Base-by-base conservation (phyloP, 805 yeast genomes). In the Starmerella bombi region DNA sequence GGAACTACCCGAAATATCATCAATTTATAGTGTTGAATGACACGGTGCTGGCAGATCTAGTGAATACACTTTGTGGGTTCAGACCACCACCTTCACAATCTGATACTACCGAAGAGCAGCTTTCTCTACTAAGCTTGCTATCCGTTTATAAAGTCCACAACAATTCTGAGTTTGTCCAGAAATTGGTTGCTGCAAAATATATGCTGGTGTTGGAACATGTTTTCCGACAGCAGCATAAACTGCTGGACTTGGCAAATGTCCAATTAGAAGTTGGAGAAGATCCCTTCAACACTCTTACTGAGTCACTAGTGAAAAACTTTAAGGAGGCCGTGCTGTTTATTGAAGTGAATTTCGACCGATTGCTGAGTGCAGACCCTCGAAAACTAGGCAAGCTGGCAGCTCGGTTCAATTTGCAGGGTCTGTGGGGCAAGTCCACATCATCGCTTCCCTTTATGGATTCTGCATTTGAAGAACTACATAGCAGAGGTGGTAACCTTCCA, bases 1-100 rank as follows among this genome's bases (percentile, higher is more conserved):
- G 88, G 43, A 86, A 81, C 54, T 74, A 77, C 46, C 79, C 95
- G 2, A 91, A 88, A 55, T 88, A 80, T 57, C 66, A 73, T 10
- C 98, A 88, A 58, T 86, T 82, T 46, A 67, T 88, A 9, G 66
- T 83, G 33, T 57, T 91, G 1, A 71, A 85, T 1, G 91, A 77
- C 10, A 19, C 32, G 7, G 34, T 29, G 3, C 36, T 46, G 3
- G 32, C 32, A 8, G 20, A 36, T 3, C 25, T 49, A 8, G 35
- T 44, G 2, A 27, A 32, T 7, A 23, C 18, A 5, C 42, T 50
- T 18, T 36, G 48, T n/a, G 42, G 34, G 23, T 23, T 8, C 12
- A 7, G 27, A 23, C 27, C 27, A 23, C n/a, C n/a, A n/a, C 27
- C 27, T 23, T 7, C 12, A 7, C 27, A 23, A 12, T 53, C 52